phyloP scores from a whole-genome alignment of 2,329 filamentous ascomycete species.

The Tolypocladium nubicola region DNA sequence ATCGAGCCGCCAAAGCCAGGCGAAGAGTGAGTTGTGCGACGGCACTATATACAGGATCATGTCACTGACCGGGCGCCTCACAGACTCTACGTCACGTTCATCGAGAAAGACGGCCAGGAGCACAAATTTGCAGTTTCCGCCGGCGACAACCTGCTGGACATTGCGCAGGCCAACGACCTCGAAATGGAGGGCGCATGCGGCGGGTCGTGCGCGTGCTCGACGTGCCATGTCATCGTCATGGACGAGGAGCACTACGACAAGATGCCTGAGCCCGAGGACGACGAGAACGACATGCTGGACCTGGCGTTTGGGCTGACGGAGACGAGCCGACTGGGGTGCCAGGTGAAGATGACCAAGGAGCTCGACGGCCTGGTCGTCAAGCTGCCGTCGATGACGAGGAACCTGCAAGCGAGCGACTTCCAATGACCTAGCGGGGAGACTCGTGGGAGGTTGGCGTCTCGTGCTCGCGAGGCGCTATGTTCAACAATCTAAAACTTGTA shows the following conservation, averaged over 20 bases:
- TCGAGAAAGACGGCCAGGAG: conserved; percentile 77
- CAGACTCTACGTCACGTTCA: conserved; percentile 80
- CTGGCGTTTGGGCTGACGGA: conserved; percentile 84
- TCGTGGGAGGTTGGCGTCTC: background rate
- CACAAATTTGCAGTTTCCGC: conserved; percentile 70
- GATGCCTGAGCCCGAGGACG: conserved; percentile 68
- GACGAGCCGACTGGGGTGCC: conserved; percentile 74
- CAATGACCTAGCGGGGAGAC: conserved; percentile 13
- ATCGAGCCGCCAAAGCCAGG: conserved; percentile 76
- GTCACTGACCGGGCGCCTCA: conserved; percentile 5
- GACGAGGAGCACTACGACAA: conserved; percentile 65
- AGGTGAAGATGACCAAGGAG: conserved; percentile 85
- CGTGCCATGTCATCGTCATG: conserved; percentile 79
- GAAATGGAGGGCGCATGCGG: conserved; percentile 99
- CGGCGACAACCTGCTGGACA: conserved; percentile 89
- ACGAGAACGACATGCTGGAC: conserved; percentile 86
- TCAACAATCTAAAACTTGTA: background rate
- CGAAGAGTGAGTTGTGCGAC: conserved; percentile 62
- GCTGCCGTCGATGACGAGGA: conserved; percentile 88
- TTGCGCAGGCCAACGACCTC: conserved; percentile 86
- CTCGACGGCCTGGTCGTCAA: conserved; percentile 78
- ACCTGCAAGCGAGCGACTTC: conserved; percentile 93
- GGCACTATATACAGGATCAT: background rate
- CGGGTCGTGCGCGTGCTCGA: conserved; percentile 86
- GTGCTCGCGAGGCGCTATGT: background rate